phyloP scores from a whole-genome alignment of 2,329 filamentous ascomycete species.

The Beauveria rudraprayagi region DNA sequence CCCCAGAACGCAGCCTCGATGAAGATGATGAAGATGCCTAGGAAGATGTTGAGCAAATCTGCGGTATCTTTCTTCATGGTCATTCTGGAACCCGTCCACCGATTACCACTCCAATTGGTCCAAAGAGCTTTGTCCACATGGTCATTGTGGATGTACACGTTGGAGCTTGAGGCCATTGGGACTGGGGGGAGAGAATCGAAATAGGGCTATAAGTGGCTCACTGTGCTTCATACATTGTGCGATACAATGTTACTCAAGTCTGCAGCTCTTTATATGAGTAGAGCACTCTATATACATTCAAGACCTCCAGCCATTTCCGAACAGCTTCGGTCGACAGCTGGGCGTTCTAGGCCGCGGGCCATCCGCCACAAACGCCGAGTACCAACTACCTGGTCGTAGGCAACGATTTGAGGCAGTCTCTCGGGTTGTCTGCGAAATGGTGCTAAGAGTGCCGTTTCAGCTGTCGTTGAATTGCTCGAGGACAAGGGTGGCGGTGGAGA shows the following conservation, averaged over 20 bases:
- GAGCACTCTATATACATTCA: neutral
- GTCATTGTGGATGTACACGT: neutral
- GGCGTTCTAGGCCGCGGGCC: neutral
- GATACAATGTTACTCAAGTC: too few relatives aligned
- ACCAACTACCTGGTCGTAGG: too few relatives aligned
- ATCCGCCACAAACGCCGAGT: neutral
- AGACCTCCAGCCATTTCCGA: neutral
- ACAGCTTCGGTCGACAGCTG: neutral
- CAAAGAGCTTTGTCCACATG: neutral
- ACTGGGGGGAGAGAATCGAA: neutral
- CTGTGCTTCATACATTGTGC: neutral
- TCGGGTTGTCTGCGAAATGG: neutral
- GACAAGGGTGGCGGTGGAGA: neutral
- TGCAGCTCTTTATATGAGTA: neutral
- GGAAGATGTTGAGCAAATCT: neutral
- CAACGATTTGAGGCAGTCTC: neutral
- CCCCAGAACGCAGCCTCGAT: neutral
- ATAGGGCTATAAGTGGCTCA: neutral
- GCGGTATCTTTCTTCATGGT: neutral
- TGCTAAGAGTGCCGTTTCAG: neutral
- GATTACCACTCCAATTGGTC: neutral
- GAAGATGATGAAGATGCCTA: neutral
- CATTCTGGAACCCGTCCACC: neutral
- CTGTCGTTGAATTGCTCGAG: neutral
- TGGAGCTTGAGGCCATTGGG: neutral